phyloP scores from a whole-genome alignment of 768 basidiomycete species.

The Calocybe gangraenosa region DNA sequence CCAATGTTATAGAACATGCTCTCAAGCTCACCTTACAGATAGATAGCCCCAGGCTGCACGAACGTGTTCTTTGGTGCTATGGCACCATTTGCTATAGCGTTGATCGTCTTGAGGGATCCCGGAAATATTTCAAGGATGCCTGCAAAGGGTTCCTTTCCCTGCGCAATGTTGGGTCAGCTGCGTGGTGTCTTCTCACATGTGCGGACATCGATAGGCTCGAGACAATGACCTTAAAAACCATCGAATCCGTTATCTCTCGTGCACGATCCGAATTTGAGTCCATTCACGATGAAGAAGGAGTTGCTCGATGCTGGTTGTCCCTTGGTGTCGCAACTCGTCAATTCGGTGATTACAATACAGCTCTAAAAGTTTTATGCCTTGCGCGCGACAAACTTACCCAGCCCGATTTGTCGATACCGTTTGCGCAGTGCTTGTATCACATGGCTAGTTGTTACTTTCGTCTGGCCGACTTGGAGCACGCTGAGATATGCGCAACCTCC shows the following conservation, averaged over 20 bases:
- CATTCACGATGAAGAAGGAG: background rate
- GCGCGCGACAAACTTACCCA: background rate
- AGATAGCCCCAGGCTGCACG: background rate
- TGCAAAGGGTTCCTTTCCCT: background rate
- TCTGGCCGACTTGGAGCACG: too few species aligned
- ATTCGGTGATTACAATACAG: background rate
- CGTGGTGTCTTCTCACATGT: background rate
- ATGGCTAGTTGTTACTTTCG: too few species aligned
- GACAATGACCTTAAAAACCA: background rate
- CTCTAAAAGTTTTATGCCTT: background rate
- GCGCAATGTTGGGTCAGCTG: background rate
- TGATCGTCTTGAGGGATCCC: background rate
- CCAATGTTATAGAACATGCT: constrained; percentile 8
- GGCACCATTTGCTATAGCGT: background rate
- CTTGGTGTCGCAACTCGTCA: background rate
- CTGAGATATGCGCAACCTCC: background rate
- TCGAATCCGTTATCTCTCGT: background rate
- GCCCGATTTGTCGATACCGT: too few species aligned
- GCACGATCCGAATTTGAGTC: background rate
- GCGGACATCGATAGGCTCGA: background rate
- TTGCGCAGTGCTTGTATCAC: too few species aligned
- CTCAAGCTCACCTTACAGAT: background rate
- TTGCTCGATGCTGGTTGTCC: background rate
- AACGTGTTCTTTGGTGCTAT: background rate
- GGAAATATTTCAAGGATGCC: background rate